Percentiles rank a stretch among this genome's conserved stretches.
phyloP scores from a whole-genome alignment of 345 rosid species.

The Psidium friedrichsthalianum region DNA sequence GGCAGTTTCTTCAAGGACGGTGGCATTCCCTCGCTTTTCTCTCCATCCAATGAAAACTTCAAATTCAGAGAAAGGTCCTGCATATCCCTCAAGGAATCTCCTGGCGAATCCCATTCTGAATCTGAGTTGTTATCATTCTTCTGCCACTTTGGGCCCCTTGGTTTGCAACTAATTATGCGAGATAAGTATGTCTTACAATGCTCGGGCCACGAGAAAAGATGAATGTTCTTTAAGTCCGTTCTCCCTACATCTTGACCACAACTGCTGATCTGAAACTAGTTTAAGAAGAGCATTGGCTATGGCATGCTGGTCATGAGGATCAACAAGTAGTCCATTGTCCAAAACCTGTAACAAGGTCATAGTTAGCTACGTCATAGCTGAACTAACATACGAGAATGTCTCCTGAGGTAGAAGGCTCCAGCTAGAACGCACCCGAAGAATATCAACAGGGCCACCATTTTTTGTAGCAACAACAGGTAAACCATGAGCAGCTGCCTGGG shows the following conservation, averaged over 20 bases:
- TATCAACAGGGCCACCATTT: conserved; percentile 93
- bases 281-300: conserved; percentile 90
- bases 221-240: conserved; percentile 95
- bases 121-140: conserved; percentile 46
- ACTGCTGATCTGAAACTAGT: conserved; percentile 93
- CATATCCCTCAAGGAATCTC: conserved; percentile 91
- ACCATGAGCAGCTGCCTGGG: conserved; percentile 84
- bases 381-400: neutral
- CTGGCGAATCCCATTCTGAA: conserved; percentile 82
- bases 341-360: conserved; percentile 43
- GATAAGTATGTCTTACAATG: conserved; percentile 89
- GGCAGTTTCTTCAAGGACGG: conserved; percentile 46
- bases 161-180: conserved; percentile 82
- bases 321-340: conserved; percentile 91
- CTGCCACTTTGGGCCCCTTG: conserved; percentile 96
- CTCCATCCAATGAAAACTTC: conserved; percentile 88
- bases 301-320: conserved; percentile 92
- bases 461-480: conserved; percentile 82
- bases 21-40: conserved; percentile 36
- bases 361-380: neutral
- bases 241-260: conserved; percentile 93
- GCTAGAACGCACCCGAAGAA: conserved; percentile 36
- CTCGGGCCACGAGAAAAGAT: conserved; percentile 98
- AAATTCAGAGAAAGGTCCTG: conserved; percentile 91
- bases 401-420: neutral